Evolutionary conservation across 768 basidiomycete species (phyloP), one percentile per base, ranked within the genome.

Genomic region (Collybia mongolica): DNA sequence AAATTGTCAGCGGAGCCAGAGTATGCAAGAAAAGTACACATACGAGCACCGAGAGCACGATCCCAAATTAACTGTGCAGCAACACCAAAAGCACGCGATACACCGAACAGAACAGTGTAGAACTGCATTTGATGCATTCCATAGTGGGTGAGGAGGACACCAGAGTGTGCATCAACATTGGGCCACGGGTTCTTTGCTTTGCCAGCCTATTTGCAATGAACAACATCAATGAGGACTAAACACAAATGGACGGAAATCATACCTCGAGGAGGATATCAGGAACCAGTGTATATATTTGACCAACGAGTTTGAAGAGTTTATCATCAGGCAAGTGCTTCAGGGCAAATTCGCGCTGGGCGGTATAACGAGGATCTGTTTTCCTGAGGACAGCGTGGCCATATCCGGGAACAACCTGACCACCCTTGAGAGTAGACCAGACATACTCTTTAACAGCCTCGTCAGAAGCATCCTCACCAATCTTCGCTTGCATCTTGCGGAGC

Each of bases 81-180:
- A 49, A 93, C 91, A 73, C 90, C 90, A 58, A 93, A 90, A 15
- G 90, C 93, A 65, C 93, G 88, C n/a, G 92, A 95, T 6, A 97
- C 90, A 75, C 93, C 94, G 69, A 97, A 97, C 53, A 97, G 78
- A 49, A 98, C 96, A 58, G 95, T 98, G 76, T 98, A 98, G 80
- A 90, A 98, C 65, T 92, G 82, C 88, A 95, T 93, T 70, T 95
- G 84, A 55, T 79, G 82, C 48, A 96, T 73, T 43, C 92, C 92
- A 62, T 93, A 94, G 72, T 94, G 75, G 23, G 88, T 87, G 18
- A 95, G 73, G 40, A 95, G 82, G 46, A 83, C 90, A 71, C 92
- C 93, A 14, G 96, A 98, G 76, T 96, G 94, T 44, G 95, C 93
- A 67, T 98, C 95, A 49, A 98, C 95, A 68, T 98, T 98, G 39